Percentiles rank a stretch among this genome's conserved stretches.
phyloP scores from a whole-genome alignment of 805 yeast genomes.

The Nakazawaea populi region DNA sequence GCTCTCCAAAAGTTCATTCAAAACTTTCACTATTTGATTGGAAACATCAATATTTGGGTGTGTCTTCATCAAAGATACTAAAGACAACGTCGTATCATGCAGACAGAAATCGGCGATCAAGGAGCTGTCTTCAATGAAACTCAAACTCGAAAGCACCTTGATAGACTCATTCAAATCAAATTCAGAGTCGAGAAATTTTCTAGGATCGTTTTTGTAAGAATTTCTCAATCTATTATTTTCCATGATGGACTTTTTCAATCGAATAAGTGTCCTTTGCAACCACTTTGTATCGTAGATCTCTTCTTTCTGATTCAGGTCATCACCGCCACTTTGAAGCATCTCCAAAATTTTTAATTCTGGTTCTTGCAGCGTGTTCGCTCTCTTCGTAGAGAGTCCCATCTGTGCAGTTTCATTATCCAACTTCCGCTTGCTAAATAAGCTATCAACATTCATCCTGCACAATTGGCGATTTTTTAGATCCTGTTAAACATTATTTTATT shows the following conservation, averaged over 20 bases:
- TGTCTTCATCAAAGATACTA: constrained; percentile 6
- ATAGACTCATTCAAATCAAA: constrained; percentile 9
- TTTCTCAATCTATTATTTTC: constrained; percentile 4
- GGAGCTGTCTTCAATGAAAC: neutral
- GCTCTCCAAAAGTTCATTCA: constrained; percentile 4
- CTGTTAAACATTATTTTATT: neutral
- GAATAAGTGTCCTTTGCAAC: neutral
- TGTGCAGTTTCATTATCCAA: neutral
- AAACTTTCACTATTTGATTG: neutral
- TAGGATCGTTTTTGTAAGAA: constrained; percentile 3
- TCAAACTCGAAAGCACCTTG: constrained; percentile 8
- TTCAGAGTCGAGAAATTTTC: constrained; percentile 10
- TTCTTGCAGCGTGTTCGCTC: neutral
- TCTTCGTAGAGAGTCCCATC: neutral
- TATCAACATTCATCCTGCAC: constrained; percentile 3
- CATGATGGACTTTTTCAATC: constrained; percentile 2
- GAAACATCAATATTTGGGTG: constrained; percentile 11
- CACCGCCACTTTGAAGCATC: constrained; percentile 6
- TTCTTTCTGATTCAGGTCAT: constrained; percentile 2
- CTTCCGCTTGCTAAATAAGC: constrained; percentile 1
- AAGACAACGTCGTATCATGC: neutral
- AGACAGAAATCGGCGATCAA: neutral
- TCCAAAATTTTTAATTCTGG: neutral
- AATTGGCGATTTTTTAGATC: neutral
- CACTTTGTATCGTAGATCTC: constrained; percentile 5